Conservation (phyloP, 192 early-diverging fungal species). For the Gigaspora rosea region DNA sequence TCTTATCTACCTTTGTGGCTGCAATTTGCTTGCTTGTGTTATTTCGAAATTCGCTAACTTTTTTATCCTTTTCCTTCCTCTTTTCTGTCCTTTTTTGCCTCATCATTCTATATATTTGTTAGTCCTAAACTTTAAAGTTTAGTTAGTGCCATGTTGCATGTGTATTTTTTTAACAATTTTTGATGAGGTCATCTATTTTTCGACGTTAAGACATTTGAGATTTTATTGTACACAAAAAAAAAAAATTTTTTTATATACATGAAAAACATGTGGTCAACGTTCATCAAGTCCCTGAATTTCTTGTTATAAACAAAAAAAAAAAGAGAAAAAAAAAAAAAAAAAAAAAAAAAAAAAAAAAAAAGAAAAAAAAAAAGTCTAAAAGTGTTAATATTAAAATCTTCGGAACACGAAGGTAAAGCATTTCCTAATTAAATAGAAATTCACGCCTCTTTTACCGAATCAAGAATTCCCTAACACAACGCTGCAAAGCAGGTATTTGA, state of each 20-base stretch:
- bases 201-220: not conserved
- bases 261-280: not conserved
- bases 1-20: slow-evolving; percentile 11
- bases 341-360: not conserved
- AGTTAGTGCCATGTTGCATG: not conserved
- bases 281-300: not conserved
- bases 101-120: not conserved
- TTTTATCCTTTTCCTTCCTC: not conserved
- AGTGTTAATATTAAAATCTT: not conserved
- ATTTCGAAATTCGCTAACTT: not conserved
- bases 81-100: not conserved
- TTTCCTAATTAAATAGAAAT: not conserved
- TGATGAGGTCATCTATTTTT: slow-evolving; percentile 6
- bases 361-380: not conserved
- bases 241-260: not conserved
- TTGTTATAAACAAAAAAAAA: not conserved
- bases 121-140: slow-evolving; percentile 2
- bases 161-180: not conserved
- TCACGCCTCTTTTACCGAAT: slow-evolving; percentile 19
- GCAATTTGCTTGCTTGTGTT: slow-evolving; percentile 9
- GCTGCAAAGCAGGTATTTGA: not conserved
- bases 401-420: not conserved
- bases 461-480: not conserved
- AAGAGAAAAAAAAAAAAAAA: too few species aligned
- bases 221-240: not conserved